These are phyloP conservation scores for Umbelopsis isabellina DNA, from an alignment of 192 early-diverging fungal species.

Conservation along the genomic window DNA sequence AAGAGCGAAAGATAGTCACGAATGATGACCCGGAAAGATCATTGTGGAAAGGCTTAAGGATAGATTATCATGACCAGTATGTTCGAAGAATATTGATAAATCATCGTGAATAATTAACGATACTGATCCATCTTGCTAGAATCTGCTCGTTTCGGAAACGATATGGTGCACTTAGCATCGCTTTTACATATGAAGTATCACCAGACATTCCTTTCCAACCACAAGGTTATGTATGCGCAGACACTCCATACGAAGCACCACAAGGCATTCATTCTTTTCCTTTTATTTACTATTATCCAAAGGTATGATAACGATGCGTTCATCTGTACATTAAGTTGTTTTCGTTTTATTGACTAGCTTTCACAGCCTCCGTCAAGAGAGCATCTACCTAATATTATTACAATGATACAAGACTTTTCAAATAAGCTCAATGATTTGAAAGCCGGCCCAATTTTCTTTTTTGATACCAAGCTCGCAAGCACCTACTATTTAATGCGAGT, in stretches of 20 bases:
- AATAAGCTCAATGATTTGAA: constrained; percentile 38
- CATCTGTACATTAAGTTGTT: neutral
- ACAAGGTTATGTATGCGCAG: constrained; percentile 45
- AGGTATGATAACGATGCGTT: constrained; percentile 32
- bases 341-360: neutral
- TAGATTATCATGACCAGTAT: constrained; percentile 53
- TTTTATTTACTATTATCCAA: constrained; percentile 56
- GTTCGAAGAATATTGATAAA: neutral
- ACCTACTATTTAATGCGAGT: constrained; percentile 55
- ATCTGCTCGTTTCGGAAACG: constrained; percentile 49
- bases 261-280: constrained; percentile 57
- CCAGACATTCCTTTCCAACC: constrained; percentile 42
- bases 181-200: constrained; percentile 51
- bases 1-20: constrained; percentile 43
- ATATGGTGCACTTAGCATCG: constrained; percentile 46
- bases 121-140: constrained; percentile 22
- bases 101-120: neutral
- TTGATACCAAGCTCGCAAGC: constrained; percentile 51
- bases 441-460: constrained; percentile 49
- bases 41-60: constrained; percentile 49
- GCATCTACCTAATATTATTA: constrained; percentile 57
- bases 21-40: constrained; percentile 43
- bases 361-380: constrained; percentile 47
- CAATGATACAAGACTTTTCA: constrained; percentile 52
- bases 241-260: constrained; percentile 50